Base-by-base conservation (phyloP, 2,329 filamentous ascomycete genomes). In the Pseudocercospora pini-densiflorae region DNA sequence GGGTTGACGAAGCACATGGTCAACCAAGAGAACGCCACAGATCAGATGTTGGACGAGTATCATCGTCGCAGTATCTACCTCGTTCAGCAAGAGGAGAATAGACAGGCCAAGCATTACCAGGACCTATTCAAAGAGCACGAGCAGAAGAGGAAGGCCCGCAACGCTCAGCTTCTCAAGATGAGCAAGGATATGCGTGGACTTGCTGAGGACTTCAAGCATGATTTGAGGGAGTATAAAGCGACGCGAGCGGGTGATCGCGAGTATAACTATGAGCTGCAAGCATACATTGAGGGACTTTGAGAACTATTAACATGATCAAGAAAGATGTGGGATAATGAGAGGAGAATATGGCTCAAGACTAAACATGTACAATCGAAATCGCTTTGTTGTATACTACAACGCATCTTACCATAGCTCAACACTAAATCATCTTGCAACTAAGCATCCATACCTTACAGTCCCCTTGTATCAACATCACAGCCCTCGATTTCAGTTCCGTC, bases 1-100 rank as follows among this genome's bases (percentile, higher is more conserved):
- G 76, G 76, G 19, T 77, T 86, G 9, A 71, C 82, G 8, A 78
- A 73, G 1, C 79, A 84, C 63, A 77, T 87, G 19, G 76, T 83
- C 8, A 78, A 81, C n/a, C 79, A 81, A 53, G 83, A 85, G 69
- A 77, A 77, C 3, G 80, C 80, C 0, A 77, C 84, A 27, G 74
- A 73, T 3, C 77, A 81, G 29, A 80, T 84, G 27, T 71, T 84
- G 3, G 76, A 80, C 7, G 79, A 78, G 24, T 86, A 83, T 68
- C 77, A 76, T 40, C 73, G 77, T 31, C 81, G 83, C 59, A 82
- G 81, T 51, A 68, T 79, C 66, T 76, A 73, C n/a, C 69, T 85
- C 21, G 71, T 86, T 8, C 74, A 81, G 36, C 73, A 79, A 21
- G 73, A 85, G 19, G 76, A 81, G 55, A 65, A 78, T 59, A 74